Conservation (phyloP, 345 rosid species). For the Jatropha curcas region DNA sequence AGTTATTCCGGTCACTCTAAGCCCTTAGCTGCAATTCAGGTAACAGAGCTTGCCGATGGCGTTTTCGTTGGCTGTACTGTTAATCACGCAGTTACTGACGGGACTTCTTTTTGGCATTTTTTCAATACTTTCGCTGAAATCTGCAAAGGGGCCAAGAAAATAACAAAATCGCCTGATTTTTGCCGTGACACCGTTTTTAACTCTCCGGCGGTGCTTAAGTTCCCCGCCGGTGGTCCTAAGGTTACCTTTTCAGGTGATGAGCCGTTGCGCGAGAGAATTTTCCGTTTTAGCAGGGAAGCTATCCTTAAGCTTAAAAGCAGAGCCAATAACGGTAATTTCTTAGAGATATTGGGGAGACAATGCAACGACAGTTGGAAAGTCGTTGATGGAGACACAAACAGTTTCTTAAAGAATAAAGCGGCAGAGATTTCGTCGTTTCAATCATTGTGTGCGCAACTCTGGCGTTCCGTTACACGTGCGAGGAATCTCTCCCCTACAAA, state of each 20-base stretch:
- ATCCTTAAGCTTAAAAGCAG: conserved; percentile 61
- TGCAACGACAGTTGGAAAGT: conserved; percentile 49
- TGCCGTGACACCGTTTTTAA: conserved; percentile 59
- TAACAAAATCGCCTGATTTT: conserved; percentile 67
- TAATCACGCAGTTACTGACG: conserved; percentile 86
- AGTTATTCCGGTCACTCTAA: conserved; percentile 77
- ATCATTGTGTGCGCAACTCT: conserved; percentile 79
- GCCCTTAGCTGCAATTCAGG: conserved; percentile 79
- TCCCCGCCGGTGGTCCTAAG: conserved; percentile 77
- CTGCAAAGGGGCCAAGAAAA: conserved; percentile 54
- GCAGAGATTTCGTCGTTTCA: conserved; percentile 88
- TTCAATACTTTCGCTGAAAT: conserved; percentile 82
- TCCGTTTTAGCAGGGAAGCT: conserved; percentile 76
- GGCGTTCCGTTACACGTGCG: conserved; percentile 86
- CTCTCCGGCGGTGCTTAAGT: conserved; percentile 57
- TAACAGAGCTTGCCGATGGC: conserved; percentile 75
- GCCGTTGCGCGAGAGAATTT: conserved; percentile 79
- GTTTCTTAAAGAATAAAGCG: conserved; percentile 16
- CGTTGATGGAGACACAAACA: conserved; percentile 41
- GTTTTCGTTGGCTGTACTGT: conserved; percentile 77
- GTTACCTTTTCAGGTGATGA: conserved; percentile 68
- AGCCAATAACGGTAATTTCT: conserved; percentile 39
- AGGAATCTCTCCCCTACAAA: conserved; percentile 57
- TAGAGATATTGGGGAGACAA: conserved; percentile 53
- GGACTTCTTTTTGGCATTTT: conserved; percentile 96